Evolutionary conservation across 2,329 filamentous ascomycete genomes (phyloP).

Genomic region (Aspergillaceae sp.): DNA sequence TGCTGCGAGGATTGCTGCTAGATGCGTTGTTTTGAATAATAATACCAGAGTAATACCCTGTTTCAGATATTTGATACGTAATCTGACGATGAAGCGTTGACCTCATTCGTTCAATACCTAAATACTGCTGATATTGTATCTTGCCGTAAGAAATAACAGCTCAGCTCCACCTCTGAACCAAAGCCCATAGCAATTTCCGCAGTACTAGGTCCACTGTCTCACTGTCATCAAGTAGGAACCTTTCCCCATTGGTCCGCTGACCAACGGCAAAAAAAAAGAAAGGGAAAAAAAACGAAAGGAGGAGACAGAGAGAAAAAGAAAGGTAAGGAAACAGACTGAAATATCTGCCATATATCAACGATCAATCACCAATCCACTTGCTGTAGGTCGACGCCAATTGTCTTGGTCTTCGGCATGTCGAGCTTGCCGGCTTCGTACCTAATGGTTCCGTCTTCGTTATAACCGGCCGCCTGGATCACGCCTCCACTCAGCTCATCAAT

Average conservation of each 20-base stretch:
- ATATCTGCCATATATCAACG: neutral
- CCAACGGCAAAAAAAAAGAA: too few relatives aligned
- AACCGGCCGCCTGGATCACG: constrained; percentile 25
- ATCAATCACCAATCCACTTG: constrained; percentile 2
- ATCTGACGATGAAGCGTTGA: neutral
- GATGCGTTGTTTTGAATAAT: neutral
- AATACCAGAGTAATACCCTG: neutral
- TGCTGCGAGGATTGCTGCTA: constrained; percentile 26
- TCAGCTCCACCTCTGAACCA: neutral
- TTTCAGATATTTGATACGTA: neutral
- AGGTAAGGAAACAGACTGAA: neutral
- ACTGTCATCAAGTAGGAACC: too few relatives aligned
- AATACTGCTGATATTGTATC: neutral
- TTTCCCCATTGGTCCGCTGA: too few relatives aligned
- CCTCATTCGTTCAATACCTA: neutral
- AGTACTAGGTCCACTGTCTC: neutral
- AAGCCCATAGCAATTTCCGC: neutral
- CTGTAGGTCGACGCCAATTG: constrained; percentile 8
- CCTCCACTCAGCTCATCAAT: constrained; percentile 33
- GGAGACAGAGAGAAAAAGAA: neutral
- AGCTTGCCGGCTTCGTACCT: constrained; percentile 22
- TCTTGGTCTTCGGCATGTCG: constrained; percentile 6
- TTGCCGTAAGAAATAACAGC: neutral
- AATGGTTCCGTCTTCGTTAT: constrained; percentile 24
- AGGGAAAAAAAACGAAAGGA: neutral